These are phyloP conservation scores for Penicillium arizonense DNA, from an alignment of 495 filamentous ascomycete species.

Conservation along the genomic window DNA sequence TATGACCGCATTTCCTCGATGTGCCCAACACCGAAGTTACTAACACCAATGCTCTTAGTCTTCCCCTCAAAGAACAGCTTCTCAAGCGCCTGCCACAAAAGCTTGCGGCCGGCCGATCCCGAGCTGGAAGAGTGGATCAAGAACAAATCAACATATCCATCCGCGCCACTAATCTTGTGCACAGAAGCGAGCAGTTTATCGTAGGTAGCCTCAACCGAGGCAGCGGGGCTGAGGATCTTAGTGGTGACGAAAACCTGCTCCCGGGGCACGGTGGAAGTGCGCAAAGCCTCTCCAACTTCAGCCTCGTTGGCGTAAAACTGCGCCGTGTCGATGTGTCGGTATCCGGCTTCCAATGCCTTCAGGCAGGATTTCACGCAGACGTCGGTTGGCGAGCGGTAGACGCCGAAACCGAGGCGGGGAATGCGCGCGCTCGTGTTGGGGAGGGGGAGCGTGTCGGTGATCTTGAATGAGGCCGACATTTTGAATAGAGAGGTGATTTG, in stretches of 20 bases:
- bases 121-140: conserved; percentile 63
- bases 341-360: conserved; percentile 62
- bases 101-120: conserved; percentile 51
- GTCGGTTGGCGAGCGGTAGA: conserved; percentile 56
- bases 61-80: conserved; percentile 55
- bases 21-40: conserved; percentile 63
- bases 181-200: conserved; percentile 59
- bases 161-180: conserved; percentile 55
- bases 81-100: conserved; percentile 67
- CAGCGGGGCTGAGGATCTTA: conserved; percentile 59
- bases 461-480: conserved; percentile 41
- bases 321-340: conserved; percentile 73
- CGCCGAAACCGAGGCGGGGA: conserved; percentile 72
- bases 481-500: background rate
- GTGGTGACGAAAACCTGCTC: conserved; percentile 64
- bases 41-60: conserved; percentile 64
- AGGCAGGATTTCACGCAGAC: conserved; percentile 55
- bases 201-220: conserved; percentile 58
- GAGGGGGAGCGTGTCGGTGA: conserved; percentile 54
- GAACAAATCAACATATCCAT: conserved; percentile 69
- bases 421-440: conserved; percentile 53
- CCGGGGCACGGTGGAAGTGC: conserved; percentile 51
- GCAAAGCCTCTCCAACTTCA: conserved; percentile 63
- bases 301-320: conserved; percentile 69
- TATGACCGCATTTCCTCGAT: conserved; percentile 62